Conservation (phyloP, 2,329 filamentous ascomycete genomes). For the Diaporthe aspalathi region DNA sequence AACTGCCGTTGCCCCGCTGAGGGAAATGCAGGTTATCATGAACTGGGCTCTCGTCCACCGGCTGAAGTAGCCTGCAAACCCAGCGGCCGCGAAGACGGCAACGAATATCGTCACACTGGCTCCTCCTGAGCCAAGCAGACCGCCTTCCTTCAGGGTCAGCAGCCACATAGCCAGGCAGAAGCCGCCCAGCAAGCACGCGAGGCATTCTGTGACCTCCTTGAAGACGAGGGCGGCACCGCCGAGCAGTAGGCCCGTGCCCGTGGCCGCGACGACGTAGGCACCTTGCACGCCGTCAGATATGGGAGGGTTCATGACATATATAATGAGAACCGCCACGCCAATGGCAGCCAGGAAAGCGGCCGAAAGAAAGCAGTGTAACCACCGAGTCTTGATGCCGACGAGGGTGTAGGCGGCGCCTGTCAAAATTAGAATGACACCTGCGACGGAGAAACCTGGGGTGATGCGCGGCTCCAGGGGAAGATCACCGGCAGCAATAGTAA, state of each 20-base stretch:
- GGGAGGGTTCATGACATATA: slow-evolving; percentile 88
- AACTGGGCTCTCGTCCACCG: slow-evolving; percentile 82
- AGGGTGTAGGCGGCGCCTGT: slow-evolving; percentile 78
- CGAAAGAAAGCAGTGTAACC: slow-evolving; percentile 84
- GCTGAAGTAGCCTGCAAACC: slow-evolving; percentile 82
- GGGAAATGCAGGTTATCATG: slow-evolving; percentile 80
- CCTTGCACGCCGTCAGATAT: slow-evolving; percentile 82
- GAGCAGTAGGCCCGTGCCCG: slow-evolving; percentile 78
- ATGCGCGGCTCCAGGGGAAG: slow-evolving; percentile 80
- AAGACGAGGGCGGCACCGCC: slow-evolving; percentile 83
- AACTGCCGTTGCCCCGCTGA: slow-evolving; percentile 81
- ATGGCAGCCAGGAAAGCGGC: slow-evolving; percentile 78
- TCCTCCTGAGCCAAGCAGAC: slow-evolving; percentile 71
- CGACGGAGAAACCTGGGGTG: slow-evolving; percentile 84
- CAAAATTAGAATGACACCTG: slow-evolving; percentile 79
- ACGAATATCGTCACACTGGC: slow-evolving; percentile 79
- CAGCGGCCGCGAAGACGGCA: slow-evolving; percentile 73
- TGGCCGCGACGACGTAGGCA: slow-evolving; percentile 83
- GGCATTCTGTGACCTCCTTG: slow-evolving; percentile 80
- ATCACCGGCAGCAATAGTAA: slow-evolving; percentile 59
- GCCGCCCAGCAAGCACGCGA: slow-evolving; percentile 89
- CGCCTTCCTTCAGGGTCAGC: slow-evolving; percentile 79
- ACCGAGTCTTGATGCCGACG: slow-evolving; percentile 84
- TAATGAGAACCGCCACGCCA: slow-evolving; percentile 81
- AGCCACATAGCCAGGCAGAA: slow-evolving; percentile 94